Evolutionary conservation across 2,329 filamentous ascomycete species (phyloP), one percentile per base, ranked within the genome.

Genomic region (Colletotrichum liriopes): DNA sequence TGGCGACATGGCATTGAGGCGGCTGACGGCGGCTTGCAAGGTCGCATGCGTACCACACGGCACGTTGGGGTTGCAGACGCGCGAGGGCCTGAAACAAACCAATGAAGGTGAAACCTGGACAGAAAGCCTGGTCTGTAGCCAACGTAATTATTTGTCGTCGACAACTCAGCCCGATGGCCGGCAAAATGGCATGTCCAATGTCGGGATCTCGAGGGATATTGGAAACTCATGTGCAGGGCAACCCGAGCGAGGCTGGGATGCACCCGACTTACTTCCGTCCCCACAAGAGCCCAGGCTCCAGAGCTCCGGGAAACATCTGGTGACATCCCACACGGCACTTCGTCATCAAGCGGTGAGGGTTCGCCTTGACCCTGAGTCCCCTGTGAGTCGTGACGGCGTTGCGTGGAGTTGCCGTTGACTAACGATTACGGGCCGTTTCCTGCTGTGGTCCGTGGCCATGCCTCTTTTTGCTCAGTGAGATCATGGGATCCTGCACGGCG

Each of bases 321-420:
- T 72, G 69, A 72, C 69, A 72, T 69, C 65, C 54, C 65, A 49
- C 39, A 65, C 52, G 59, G 65, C 52, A 52, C 60, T 54, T 69
- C 52, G 65, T 69, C 59, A 69, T 72, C 69, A 70, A 69, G 69
- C 69, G 69, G 69, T 72, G 69, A 72, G 65, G 20, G 35, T 60
- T 72, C 65, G 68, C 43, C 45, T 59, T 69, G 59, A 54, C 37
- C 49, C 26, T n/a, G 12, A 26, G 23, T n/a, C 49, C 47, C 61
- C 37, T 54, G 61, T 45, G 32, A 39, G 54, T 37, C 39, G 37
- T 20, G 61, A 64, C 49, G 49, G 61, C 37, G 47, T 41, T 52
- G 54, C 47, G 54, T 72, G 65, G 69, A 69, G 65, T 60, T 69
- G 54, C 58, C 58, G 69, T 72, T 70, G 65, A 54, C 65, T 69